Evolutionary conservation across 306 rosid genomes (phyloP), one percentile per base, ranked within the genome.

Genomic region (Quercus suber): DNA sequence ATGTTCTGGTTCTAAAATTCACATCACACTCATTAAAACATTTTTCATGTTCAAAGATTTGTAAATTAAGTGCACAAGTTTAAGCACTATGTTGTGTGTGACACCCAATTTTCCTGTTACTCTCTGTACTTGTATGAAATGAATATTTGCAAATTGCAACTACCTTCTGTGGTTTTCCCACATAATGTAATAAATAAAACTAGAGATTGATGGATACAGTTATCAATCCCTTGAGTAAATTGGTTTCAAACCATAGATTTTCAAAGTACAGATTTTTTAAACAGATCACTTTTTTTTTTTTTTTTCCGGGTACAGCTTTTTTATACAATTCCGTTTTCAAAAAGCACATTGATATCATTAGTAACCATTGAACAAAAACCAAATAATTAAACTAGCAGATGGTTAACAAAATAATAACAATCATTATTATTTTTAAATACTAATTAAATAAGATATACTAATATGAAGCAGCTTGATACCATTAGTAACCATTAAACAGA

Each of bases 1-100:
- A 9, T 81, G 78, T 80, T 92, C 97, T 74, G 49, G 85, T 83
- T 92, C 99, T 94, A 84, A 80, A 49, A 81, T 67, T 81, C 63
- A 80, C 28, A 64, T 49, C 67, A 90, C 73, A 76, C 6, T 69
- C 75, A 81, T 58, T 20, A 69, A 23, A 56, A 17, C 27, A 75
- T 31, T 61, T 58, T 55, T 45, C 60, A 20, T 53, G n/a, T 43
- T 20, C 0, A 70, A 20, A 33, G 5, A 35, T 77, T 31, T 60
- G 74, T 21, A 61, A 10, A 10, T 67, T 67, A 6, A 67, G 67
- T 23, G 23, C 73, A 67, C 65, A 77, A 63, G 49, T 55, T 67
- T 68, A 76, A 63, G 69, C 53, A 68, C 76, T 30, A 49, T 49
- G 53, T 49, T 49, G 17, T 10, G 53, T 13, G 5, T 49, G 53